Evolutionary conservation across 202 grass and related monocot genomes (phyloP), one percentile per base, ranked within the genome.

Genomic region (Elaeis oleifera): DNA sequence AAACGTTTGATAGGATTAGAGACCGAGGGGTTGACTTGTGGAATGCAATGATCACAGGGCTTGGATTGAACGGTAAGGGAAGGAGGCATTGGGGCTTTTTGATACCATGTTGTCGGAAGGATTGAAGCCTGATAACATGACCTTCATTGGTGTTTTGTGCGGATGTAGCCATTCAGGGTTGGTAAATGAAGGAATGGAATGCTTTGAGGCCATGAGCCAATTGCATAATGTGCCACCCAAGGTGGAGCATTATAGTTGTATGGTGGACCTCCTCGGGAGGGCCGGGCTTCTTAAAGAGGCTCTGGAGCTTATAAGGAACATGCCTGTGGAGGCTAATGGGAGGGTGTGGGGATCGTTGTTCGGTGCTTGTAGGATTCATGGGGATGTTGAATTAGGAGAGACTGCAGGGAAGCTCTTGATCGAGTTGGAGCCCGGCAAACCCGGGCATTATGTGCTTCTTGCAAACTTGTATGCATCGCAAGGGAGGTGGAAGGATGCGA

Each of bases 231-330:
- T 44, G 36, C 8, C 36, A 16, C 64, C 64, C 4, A 51, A 67
- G 51, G 54, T 67, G 3, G 64, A 67, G 49, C 64, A 67, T 19
- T 67, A 67, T 22, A 51, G 64, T 15, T 67, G 64, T 50, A 67
- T 67, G 64, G 64, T 67, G 1, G 64, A 67, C 25, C 64, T 67
- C n/a, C 51, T 67, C 26, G 54, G 64, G 25, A 50, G 64, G 21
- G 64, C 64, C 3, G 64, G 64, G 25, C 23, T 67, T 23, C 64
- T 67, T 1, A 18, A 39, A 4, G 64, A 67, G 54, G 64, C 64
- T 18, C 5, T 16, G 5, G 64, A 55, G 50, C 32, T 67, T 26
- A 54, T 67, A 54, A 18, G 49, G 4, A 36, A 54, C 24, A 67
- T 67, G 64, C 64, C 64, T 5, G 19, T 54, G n/a, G 7, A 67